A percentile compares a stretch with the other conserved stretches of the same genome.
Evolutionary conservation across 192 early-diverging fungal species (phyloP).

Genomic region (Gaertneriomyces semiglobifer): DNA sequence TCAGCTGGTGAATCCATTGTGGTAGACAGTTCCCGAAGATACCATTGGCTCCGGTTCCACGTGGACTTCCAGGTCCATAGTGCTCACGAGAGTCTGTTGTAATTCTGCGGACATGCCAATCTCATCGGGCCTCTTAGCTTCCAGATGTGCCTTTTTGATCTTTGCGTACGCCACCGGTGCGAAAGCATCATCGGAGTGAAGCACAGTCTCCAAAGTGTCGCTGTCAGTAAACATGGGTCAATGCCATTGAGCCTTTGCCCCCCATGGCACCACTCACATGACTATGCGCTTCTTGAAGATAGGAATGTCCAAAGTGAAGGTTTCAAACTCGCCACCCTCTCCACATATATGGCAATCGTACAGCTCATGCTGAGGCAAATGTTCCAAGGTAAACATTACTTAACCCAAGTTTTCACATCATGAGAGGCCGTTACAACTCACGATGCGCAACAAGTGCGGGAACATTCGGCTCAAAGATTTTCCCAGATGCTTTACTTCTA

Average conservation of each 20-base stretch:
- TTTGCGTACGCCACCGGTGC: slow-evolving; percentile 80
- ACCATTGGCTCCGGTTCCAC: no score
- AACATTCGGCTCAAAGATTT: slow-evolving; percentile 75
- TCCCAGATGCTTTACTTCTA: slow-evolving; percentile 70
- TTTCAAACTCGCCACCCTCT: slow-evolving; percentile 98
- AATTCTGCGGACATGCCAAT: slow-evolving; percentile 26
- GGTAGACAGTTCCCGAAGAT: no score
- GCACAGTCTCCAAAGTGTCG: slow-evolving; percentile 66
- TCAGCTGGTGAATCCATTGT: no score
- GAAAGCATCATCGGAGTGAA: slow-evolving; percentile 78
- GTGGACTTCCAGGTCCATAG: no score
- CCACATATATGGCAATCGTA: slow-evolving; percentile 89
- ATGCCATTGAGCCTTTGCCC: background rate
- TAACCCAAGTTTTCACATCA: background rate
- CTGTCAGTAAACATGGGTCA: slow-evolving; percentile 30
- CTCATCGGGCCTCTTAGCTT: slow-evolving; percentile 53
- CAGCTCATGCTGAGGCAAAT: slow-evolving; percentile 53
- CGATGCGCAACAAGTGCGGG: slow-evolving; percentile 67
- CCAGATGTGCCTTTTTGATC: slow-evolving; percentile 65
- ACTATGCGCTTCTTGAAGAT: slow-evolving; percentile 82
- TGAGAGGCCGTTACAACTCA: slow-evolving; percentile 25
- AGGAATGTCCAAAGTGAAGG: slow-evolving; percentile 88
- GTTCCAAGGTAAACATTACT: background rate
- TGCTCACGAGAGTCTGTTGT: background rate
- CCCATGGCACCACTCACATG: slow-evolving; percentile 64